Evolutionary conservation across 2,329 filamentous ascomycete genomes (phyloP).

Genomic region (Stromatinia cepivora): DNA sequence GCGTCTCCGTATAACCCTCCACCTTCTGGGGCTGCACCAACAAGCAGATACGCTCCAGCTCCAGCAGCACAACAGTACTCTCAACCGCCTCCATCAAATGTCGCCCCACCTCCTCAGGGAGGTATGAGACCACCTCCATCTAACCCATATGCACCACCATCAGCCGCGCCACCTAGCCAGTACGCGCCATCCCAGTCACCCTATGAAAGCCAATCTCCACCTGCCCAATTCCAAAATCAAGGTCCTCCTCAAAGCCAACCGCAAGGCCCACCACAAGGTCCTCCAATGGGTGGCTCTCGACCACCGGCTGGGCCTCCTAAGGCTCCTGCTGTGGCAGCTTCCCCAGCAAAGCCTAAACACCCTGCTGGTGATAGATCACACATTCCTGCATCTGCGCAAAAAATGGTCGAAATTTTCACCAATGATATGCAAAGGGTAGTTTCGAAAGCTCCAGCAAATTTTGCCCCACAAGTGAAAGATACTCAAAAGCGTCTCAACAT

Average conservation of each 20-base stretch:
- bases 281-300: slow-evolving; percentile 46
- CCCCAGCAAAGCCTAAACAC: slow-evolving; percentile 63
- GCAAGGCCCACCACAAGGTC: slow-evolving; percentile 45
- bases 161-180: slow-evolving; percentile 50
- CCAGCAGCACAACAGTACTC: slow-evolving; percentile 56
- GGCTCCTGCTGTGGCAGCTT: slow-evolving; percentile 34
- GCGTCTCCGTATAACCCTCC: slow-evolving; percentile 86
- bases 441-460: slow-evolving; percentile 78
- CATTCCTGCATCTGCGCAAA: slow-evolving; percentile 74
- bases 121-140: slow-evolving; percentile 49
- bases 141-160: slow-evolving; percentile 47
- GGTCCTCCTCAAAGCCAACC: slow-evolving; percentile 48
- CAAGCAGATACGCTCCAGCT: slow-evolving; percentile 73
- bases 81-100: slow-evolving; percentile 47
- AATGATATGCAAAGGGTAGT: slow-evolving; percentile 89
- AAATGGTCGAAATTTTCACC: slow-evolving; percentile 77
- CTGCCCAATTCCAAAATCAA: slow-evolving; percentile 45
- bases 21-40: slow-evolving; percentile 66
- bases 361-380: slow-evolving; percentile 87
- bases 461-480: slow-evolving; percentile 86
- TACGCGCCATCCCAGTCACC: slow-evolving; percentile 63
- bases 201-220: slow-evolving; percentile 49
- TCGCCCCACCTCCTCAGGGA: slow-evolving; percentile 46
- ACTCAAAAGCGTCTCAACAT: slow-evolving; percentile 90
- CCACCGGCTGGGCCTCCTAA: slow-evolving; percentile 44